Base-by-base conservation (phyloP, 352 stramenopile species). In the Phytopythium helicoides region DNA sequence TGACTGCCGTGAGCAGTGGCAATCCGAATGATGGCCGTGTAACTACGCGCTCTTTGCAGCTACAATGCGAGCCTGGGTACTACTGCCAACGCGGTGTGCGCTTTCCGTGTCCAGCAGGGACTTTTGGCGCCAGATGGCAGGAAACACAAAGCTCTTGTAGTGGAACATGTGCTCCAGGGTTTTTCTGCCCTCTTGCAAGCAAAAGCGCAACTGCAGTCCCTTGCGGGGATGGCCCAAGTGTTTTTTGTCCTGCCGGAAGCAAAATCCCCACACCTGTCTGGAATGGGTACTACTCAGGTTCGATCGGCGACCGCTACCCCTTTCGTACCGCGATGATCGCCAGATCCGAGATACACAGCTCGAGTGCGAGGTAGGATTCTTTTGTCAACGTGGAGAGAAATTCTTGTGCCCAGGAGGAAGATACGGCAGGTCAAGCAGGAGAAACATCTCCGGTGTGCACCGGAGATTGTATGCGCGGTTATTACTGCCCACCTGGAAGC, bases 231-330 rank as follows among this genome's bases (percentile, higher is more conserved):
- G 52, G 63, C 14, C 49, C 53, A 11, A 71, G 52, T 25, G 64
- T 87, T 7, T 85, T 73, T 33, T 97, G 88, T 53, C 84, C 88
- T 12, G 55, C 40, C 8, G 82, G 72, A 1, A 95, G 85, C 21
- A 47, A 52, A 1, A 54, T 73, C 12, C 86, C 88, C 0, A 78
- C 51, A 0, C 58, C 73, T 0, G 83, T 93, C 3, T 57, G 61
- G 46, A 22, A 63, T 16, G 84, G 84, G 3, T 92, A 84, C 66
- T 95, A 86, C 54, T 81, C 79, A 2, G 62, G 63, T 86, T 15
- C 68, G 63, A 0, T 44, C 56, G 7, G 33, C 6, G 21, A 52
- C 34, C 26, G 44, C 26, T 14, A 56, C 49, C 14, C 48, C 59
- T 10, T 48, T 63, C 42, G 62, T 53, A 51, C 0, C 28, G 40